A percentile compares a stretch with the other conserved stretches of the same genome.
phyloP scores from a whole-genome alignment of 1,139 yeast genomes.

The Zhuliangozyma blackwelliae region DNA sequence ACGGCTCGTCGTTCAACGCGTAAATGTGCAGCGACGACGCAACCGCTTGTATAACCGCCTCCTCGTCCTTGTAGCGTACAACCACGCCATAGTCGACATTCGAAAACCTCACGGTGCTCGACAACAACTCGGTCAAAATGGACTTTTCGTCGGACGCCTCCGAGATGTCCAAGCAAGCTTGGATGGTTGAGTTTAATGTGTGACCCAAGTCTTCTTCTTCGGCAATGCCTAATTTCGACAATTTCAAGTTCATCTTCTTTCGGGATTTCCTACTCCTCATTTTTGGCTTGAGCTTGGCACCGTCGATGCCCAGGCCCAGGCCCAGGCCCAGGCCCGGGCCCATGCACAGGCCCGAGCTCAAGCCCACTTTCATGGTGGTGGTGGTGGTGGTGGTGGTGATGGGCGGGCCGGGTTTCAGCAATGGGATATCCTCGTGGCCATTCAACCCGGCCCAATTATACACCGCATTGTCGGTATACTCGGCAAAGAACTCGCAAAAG shows the following conservation, averaged over 20 bases:
- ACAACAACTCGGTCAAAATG: slow-evolving; percentile 37
- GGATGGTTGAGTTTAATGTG: slow-evolving; percentile 29
- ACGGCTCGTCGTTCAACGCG: slow-evolving; percentile 32
- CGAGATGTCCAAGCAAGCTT: slow-evolving; percentile 47
- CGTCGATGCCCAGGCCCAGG: too few relatives aligned
- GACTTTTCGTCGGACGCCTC: slow-evolving; percentile 40
- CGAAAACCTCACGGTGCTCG: slow-evolving; percentile 37
- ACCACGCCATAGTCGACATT: slow-evolving; percentile 47
- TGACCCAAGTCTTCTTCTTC: not conserved
- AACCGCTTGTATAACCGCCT: slow-evolving; percentile 39
- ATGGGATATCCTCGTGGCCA: not conserved
- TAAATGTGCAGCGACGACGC: slow-evolving; percentile 38
- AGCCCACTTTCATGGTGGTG: too few relatives aligned
- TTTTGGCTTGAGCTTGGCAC: too few relatives aligned
- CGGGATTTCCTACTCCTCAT: too few relatives aligned
- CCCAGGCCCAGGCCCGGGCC: too few relatives aligned
- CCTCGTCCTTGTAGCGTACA: slow-evolving; percentile 32
- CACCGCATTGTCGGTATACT: slow-evolving; percentile 14
- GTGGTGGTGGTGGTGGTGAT: too few relatives aligned
- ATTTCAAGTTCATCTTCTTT: too few relatives aligned
- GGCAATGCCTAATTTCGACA: too few relatives aligned
- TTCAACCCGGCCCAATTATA: slow-evolving; percentile 33
- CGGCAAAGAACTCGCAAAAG: slow-evolving; percentile 16
- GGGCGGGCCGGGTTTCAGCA: too few relatives aligned
- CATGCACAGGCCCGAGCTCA: too few relatives aligned